Conservation (phyloP, 768 basidiomycete genomes). For the Solioccasus polychromus region DNA sequence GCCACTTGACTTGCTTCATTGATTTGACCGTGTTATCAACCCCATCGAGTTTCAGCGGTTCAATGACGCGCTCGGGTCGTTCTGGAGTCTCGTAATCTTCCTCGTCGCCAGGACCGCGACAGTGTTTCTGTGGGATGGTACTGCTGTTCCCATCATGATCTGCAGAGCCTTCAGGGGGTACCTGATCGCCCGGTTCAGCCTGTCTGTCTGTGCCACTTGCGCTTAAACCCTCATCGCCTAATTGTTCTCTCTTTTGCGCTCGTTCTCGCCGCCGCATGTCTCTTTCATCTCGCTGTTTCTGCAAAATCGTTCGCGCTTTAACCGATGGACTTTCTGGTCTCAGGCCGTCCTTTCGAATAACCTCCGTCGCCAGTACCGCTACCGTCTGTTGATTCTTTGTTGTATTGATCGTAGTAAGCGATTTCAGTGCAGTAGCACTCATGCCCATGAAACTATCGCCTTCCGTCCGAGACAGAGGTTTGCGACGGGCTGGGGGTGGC, state of each 20-base stretch:
- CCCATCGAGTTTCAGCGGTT: slow-evolving; percentile 38
- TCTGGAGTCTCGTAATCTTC: slow-evolving; percentile 75
- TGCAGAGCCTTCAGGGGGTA: background rate
- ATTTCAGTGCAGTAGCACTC: slow-evolving; percentile 64
- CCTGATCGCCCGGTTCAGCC: slow-evolving; percentile 6
- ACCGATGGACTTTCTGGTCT: slow-evolving; percentile 80
- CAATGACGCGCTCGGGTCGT: slow-evolving; percentile 38
- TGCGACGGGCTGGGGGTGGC: slow-evolving; percentile 43
- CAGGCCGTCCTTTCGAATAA: slow-evolving; percentile 64
- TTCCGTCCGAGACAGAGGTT: slow-evolving; percentile 32
- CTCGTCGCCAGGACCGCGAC: slow-evolving; percentile 73
- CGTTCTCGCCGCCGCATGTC: slow-evolving; percentile 52
- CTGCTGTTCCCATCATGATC: slow-evolving; percentile 27
- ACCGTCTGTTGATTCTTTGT: slow-evolving; percentile 66
- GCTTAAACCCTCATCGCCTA: slow-evolving; percentile 34
- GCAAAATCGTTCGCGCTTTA: slow-evolving; percentile 63
- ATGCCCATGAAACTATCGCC: slow-evolving; percentile 57
- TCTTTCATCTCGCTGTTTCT: slow-evolving; percentile 67
- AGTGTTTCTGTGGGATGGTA: slow-evolving; percentile 39
- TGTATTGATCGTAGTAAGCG: slow-evolving; percentile 73
- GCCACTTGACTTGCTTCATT: slow-evolving; percentile 73
- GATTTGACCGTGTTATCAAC: slow-evolving; percentile 30
- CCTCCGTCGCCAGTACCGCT: slow-evolving; percentile 62
- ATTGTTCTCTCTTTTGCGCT: slow-evolving; percentile 56
- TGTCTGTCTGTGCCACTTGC: slow-evolving; percentile 32